Conservation (phyloP, 306 rosid genomes). For the Prunus padus region DNA sequence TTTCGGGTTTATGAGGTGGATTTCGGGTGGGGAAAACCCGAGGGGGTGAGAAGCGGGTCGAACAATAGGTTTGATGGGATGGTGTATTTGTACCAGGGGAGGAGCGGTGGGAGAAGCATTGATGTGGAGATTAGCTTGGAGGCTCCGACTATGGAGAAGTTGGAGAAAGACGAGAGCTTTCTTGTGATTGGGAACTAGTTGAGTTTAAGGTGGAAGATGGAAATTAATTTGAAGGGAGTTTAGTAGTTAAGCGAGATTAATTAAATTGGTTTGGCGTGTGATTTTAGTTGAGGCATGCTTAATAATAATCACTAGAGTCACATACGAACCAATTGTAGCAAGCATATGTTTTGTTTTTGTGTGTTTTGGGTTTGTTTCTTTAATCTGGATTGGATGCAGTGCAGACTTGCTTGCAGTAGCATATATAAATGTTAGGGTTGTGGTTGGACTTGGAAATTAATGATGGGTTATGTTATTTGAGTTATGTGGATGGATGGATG, state of each 20-base stretch:
- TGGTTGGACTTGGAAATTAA: too few relatives aligned
- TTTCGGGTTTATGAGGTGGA: slow-evolving; percentile 89
- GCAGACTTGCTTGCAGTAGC: too few relatives aligned
- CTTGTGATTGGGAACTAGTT: slow-evolving; percentile 19
- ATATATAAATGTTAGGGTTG: too few relatives aligned
- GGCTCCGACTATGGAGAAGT: slow-evolving; percentile 60
- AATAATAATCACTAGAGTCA: neutral
- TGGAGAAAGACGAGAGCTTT: slow-evolving; percentile 73
- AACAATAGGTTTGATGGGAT: slow-evolving; percentile 90
- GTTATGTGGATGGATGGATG: too few relatives aligned
- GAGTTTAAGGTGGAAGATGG: neutral
- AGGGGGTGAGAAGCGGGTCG: slow-evolving; percentile 81
- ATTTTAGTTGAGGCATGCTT: neutral
- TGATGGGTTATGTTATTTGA: too few relatives aligned
- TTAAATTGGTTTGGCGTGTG: neutral
- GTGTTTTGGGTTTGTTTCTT: too few relatives aligned
- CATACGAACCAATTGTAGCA: neutral
- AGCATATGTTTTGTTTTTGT: too few relatives aligned
- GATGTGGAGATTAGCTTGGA: slow-evolving; percentile 86
- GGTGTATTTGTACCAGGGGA: slow-evolving; percentile 85
- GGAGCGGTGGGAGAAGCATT: slow-evolving; percentile 86
- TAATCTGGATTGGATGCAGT: too few relatives aligned
- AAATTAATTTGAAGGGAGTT: neutral
- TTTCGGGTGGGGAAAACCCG: slow-evolving; percentile 89
- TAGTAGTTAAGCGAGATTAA: too few relatives aligned